These are phyloP conservation scores for Heliamphora pulchella DNA, from an alignment of 179 eudicot species.

Conservation along the genomic window DNA sequence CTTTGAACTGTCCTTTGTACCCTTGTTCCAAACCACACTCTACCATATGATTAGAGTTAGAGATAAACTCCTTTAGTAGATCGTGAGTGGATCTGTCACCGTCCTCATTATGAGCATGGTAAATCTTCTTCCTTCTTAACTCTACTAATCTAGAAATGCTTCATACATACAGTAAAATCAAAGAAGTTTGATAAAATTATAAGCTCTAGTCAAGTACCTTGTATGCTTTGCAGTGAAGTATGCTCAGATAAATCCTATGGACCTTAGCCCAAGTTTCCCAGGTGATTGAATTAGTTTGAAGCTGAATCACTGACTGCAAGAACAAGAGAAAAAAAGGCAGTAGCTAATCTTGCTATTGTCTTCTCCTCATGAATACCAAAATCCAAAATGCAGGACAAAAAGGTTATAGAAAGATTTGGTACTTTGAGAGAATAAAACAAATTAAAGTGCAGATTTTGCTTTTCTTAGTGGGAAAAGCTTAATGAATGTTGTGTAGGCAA, in stretches of 20 bases:
- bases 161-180: too few species aligned
- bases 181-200: not conserved
- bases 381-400: not conserved
- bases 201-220: not conserved
- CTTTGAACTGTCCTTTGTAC: too few species aligned
- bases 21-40: too few species aligned
- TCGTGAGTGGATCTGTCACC: too few species aligned
- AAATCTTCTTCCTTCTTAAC: too few species aligned
- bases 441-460: not conserved
- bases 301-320: not conserved
- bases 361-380: not conserved
- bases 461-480: not conserved
- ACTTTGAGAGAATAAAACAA: not conserved
- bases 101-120: too few species aligned
- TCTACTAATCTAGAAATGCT: too few species aligned
- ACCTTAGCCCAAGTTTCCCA: not conserved
- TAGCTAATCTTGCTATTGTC: not conserved
- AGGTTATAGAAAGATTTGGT: not conserved
- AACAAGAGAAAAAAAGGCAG: not conserved
- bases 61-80: not conserved
- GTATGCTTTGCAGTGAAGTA: not conserved
- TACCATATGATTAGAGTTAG: not conserved
- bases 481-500: too few species aligned
- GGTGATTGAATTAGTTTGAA: not conserved
- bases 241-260: not conserved